These are phyloP conservation scores for Linnemannia elongata DNA, from an alignment of 192 early-diverging fungal genomes.

Conservation along the genomic window DNA sequence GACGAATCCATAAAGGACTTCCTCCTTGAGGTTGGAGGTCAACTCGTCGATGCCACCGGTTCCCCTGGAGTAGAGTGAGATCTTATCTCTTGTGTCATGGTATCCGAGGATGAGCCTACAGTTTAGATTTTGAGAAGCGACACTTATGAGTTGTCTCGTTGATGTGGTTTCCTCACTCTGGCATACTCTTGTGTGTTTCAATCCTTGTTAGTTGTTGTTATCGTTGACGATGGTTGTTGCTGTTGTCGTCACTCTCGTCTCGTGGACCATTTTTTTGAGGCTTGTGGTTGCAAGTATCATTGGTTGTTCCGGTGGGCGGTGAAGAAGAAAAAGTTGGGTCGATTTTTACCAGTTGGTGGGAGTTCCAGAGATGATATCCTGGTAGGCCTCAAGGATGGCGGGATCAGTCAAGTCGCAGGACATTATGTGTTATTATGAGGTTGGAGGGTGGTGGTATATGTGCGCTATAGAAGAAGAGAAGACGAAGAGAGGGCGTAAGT, in stretches of 20 bases:
- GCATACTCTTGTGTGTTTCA: neutral
- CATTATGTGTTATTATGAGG: conserved; percentile 52
- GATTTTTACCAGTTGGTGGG: conserved; percentile 69
- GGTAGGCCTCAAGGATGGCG: conserved; percentile 68
- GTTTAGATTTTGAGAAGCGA: neutral
- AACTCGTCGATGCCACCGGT: conserved; percentile 68
- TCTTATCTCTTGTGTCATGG: conserved; percentile 73
- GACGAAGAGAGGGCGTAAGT: neutral
- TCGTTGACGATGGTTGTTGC: neutral
- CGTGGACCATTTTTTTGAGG: neutral
- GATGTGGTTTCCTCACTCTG: neutral
- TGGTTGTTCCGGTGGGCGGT: neutral
- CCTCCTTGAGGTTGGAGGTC: conserved; percentile 65
- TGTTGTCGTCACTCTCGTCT: neutral
- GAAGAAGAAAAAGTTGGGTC: neutral
- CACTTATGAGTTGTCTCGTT: neutral
- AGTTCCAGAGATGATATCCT: conserved; percentile 65
- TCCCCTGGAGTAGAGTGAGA: conserved; percentile 71
- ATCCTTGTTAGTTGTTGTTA: neutral
- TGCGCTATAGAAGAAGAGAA: neutral
- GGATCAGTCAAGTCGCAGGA: conserved; percentile 77
- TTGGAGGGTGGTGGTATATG: neutral
- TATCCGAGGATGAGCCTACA: conserved; percentile 74
- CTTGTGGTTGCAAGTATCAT: neutral
- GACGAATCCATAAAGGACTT: conserved; percentile 72